A percentile compares a stretch with the other conserved stretches of the same genome.
Evolutionary conservation across 768 basidiomycete genomes (phyloP).

Genomic region (Xanthoconium stramineum): DNA sequence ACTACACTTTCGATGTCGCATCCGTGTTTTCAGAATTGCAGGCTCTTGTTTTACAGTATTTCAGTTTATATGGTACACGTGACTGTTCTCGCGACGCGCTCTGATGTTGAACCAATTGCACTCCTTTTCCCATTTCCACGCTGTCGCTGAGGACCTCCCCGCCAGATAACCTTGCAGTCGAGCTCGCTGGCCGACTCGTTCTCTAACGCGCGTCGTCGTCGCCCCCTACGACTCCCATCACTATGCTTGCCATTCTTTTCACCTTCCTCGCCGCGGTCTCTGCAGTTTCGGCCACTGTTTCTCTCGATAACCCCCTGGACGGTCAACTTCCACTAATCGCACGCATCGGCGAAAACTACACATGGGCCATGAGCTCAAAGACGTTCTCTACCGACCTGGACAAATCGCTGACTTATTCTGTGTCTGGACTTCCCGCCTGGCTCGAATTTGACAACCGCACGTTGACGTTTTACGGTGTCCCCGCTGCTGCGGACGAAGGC

Average conservation of each 20-base stretch:
- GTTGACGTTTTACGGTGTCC: constrained; percentile 67
- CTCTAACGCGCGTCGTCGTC: constrained; percentile 35
- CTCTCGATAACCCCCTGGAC: constrained; percentile 57
- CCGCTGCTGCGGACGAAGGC: constrained; percentile 60
- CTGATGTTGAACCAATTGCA: constrained; percentile 11
- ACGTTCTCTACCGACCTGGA: constrained; percentile 61
- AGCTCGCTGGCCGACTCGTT: constrained; percentile 62
- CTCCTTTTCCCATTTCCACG: constrained; percentile 9
- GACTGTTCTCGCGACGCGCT: constrained; percentile 22
- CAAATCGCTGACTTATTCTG: constrained; percentile 47
- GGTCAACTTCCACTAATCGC: constrained; percentile 79
- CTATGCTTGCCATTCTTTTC: constrained; percentile 68
- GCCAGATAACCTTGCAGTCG: constrained; percentile 26
- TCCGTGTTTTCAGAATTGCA: constrained; percentile 7
- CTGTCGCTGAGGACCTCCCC: not conserved
- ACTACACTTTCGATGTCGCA: constrained; percentile 17
- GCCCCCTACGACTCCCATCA: constrained; percentile 48
- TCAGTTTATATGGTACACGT: constrained; percentile 23
- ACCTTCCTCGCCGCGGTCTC: constrained; percentile 39
- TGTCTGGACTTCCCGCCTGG: constrained; percentile 68
- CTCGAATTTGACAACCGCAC: constrained; percentile 63
- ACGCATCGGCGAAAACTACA: constrained; percentile 57
- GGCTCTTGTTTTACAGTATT: constrained; percentile 6
- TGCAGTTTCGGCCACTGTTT: constrained; percentile 42
- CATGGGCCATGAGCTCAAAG: constrained; percentile 61